Evolutionary conservation across 192 early-diverging fungal species (phyloP).

Genomic region (Lobosporangium transversale): DNA sequence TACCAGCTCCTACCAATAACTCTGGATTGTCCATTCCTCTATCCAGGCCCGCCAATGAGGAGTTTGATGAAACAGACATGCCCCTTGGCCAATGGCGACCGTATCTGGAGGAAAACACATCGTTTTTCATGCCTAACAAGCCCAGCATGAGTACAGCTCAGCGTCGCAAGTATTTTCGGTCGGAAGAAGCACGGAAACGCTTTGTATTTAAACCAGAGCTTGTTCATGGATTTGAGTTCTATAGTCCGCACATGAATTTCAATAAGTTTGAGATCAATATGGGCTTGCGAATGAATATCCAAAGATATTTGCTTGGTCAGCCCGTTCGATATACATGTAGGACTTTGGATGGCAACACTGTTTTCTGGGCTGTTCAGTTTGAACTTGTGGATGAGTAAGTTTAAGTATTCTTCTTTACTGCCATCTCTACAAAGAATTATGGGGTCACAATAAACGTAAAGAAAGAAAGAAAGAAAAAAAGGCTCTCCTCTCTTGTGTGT

Average conservation of each 20-base stretch:
- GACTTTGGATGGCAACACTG: slow-evolving; percentile 20
- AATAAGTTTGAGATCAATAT: slow-evolving; percentile 45
- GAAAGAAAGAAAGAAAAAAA: too few species aligned
- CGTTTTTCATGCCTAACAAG: slow-evolving; percentile 26
- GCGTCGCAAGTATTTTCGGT: slow-evolving; percentile 48
- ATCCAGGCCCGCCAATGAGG: background rate
- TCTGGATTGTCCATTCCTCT: background rate
- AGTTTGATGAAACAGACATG: slow-evolving; percentile 11
- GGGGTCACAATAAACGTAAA: too few species aligned
- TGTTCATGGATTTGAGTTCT: slow-evolving; percentile 54
- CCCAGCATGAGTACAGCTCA: slow-evolving; percentile 27
- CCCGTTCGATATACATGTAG: slow-evolving; percentile 54
- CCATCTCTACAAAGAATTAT: too few species aligned
- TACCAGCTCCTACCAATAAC: slow-evolving; percentile 7
- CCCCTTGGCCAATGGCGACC: slow-evolving; percentile 42
- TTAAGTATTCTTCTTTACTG: slow-evolving; percentile 1
- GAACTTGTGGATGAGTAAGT: slow-evolving; percentile 37
- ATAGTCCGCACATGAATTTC: slow-evolving; percentile 48
- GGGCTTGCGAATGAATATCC: slow-evolving; percentile 41
- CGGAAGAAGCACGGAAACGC: slow-evolving; percentile 14
- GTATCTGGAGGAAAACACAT: slow-evolving; percentile 32
- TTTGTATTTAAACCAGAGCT: slow-evolving; percentile 37
- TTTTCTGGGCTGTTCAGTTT: slow-evolving; percentile 49
- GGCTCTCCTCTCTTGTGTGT: too few species aligned
- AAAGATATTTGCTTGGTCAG: slow-evolving; percentile 37